These are phyloP conservation scores for Liriodendron chinense DNA, from an alignment of 164 flowering plant genomes.

Conservation along the genomic window DNA sequence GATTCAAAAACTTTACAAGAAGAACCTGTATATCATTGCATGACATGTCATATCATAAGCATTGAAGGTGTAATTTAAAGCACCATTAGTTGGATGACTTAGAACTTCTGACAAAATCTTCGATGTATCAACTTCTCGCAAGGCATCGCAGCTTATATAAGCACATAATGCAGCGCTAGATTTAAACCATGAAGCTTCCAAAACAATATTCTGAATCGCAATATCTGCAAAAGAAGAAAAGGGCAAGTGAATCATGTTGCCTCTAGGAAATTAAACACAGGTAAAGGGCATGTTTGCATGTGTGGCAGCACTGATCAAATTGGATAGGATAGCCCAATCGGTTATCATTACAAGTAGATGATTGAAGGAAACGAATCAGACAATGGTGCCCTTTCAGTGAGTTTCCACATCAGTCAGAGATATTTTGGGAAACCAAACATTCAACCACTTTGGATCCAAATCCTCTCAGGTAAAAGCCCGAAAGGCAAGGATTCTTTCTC, in stretches of 20 bases:
- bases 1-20: neutral
- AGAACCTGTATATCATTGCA: neutral
- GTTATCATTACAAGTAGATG: too few relatives aligned
- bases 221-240: slow-evolving; percentile 42
- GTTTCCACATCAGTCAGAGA: too few relatives aligned
- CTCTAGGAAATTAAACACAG: neutral
- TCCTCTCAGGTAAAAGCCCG: too few relatives aligned
- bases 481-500: too few relatives aligned
- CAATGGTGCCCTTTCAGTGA: too few relatives aligned
- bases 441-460: too few relatives aligned
- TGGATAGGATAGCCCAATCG: too few relatives aligned
- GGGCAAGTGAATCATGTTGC: neutral
- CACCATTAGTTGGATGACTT: slow-evolving; percentile 44
- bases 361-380: too few relatives aligned
- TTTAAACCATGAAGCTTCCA: slow-evolving; percentile 87
- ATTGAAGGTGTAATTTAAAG: neutral
- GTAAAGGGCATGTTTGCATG: too few relatives aligned
- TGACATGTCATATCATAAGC: neutral
- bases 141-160: slow-evolving; percentile 79
- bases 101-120: slow-evolving; percentile 56
- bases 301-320: too few relatives aligned
- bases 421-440: too few relatives aligned
- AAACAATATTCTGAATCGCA: slow-evolving; percentile 63
- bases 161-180: slow-evolving; percentile 82
- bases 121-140: slow-evolving; percentile 87